Evolutionary conservation across 2,329 filamentous ascomycete genomes (phyloP), one percentile per base, ranked within the genome.

Genomic region (Dactylella cylindrospora): DNA sequence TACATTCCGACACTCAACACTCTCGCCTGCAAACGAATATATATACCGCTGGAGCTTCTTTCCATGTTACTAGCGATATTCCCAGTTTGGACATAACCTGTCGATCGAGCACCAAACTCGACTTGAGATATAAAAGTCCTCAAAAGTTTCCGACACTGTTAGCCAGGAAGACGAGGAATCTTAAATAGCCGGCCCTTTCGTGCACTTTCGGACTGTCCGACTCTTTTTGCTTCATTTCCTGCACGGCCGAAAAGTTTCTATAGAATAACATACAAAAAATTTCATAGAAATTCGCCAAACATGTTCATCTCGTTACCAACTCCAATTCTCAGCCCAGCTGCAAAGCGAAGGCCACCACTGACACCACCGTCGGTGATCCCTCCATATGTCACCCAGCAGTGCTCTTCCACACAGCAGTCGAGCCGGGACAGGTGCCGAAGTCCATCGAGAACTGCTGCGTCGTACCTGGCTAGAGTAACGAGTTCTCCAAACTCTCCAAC

Each of bases 331-430:
- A 47, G 52, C 52, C 25, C 36, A 12, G 46, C 59, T 15, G 55
- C 49, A 35, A 43, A 47, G 17, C 72, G 73, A 55, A 73, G 74
- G 38, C 73, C 73, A 53, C 74, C 74, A 69, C 71, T 76, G 53
- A 76, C 74, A 44, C 74, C 74, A 61, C 75, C 74, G 22, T 75
- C 73, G 39, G 73, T 75, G 28, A 76, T 74, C 29, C 75, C 74
- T 43, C 73, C 74, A 51, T 76, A 73, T 49, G 69, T 76, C 43
- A 74, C 73, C 36, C 73, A 73, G 43, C 71, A 73, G 22, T 72
- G 70, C 38, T 72, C 73, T 13, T 70, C 72, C 35, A 69, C 72
- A 10, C 71, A 72, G 64, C 71, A 74, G 66, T 70, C 72, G 57
- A 74, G 74, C 66, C 73, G 73, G 51, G 71, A 73, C 26, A 71